Evolutionary conservation across 495 filamentous ascomycete species (phyloP), one percentile per base, ranked within the genome.

Genomic region (Schizothecium vesticola): DNA sequence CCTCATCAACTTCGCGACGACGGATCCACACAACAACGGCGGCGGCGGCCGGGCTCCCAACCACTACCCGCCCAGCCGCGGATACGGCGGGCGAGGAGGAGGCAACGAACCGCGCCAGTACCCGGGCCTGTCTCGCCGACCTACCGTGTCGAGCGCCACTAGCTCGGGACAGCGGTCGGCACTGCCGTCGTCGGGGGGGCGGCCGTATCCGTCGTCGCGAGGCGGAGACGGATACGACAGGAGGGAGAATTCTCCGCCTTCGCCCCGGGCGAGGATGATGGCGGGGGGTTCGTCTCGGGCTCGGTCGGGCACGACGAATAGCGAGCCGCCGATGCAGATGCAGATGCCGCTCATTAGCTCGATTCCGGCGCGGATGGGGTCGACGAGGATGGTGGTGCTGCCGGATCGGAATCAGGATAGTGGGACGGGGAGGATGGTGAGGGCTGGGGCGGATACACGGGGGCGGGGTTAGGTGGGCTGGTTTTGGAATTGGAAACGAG

Each of bases 1-100:
- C 1, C 83, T 96, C 0, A 81, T 97, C 13, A 91, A 93, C 71
- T 83, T 95, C 22, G 91, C 88, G 0, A 90, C 92, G 0, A 80
- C 83, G n/a, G 92, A 90, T 74, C 16, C 43, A 7, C 4, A 51
- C 36, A n/a, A n/a, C 43, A 19, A 36, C 33, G 4, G 6, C 33
- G 33, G 31, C 11, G 12, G 31, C 12, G 31, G 43, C 6, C 43
- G 43, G 7, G 16, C 43, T n/a, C 43, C 43, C 43, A 51, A 51
- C 43, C 43, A 51, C 43, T 51, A 51, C 16, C 43, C 43, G 0
- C 43, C 43, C 43, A 51, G 43, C 43, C 43, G 43, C 16, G 43
- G 43, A 13, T n/a, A 51, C 43, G 43, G 43, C 2, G 43, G 12
- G n/a, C 43, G 43, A n/a, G 43, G 6, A 51, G 43, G 43, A 7